phyloP scores from a whole-genome alignment of 73 alveolate genomes.

The Symbiodinium pilosum region DNA sequence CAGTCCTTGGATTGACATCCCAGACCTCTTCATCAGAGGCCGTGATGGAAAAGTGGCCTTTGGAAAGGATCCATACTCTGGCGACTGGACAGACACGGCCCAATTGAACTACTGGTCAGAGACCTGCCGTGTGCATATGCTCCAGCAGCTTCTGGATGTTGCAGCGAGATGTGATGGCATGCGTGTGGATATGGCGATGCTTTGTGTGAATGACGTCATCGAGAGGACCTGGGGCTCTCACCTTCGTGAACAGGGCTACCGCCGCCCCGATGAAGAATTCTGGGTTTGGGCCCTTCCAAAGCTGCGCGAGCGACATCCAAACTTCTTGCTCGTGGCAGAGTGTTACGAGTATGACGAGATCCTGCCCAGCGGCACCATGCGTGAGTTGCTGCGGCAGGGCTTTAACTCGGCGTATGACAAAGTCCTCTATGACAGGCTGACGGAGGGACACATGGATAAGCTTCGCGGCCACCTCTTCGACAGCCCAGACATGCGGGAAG shows the following conservation, averaged over 20 bases:
- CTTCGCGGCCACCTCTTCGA: slow-evolving; percentile 60
- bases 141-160: slow-evolving; percentile 46
- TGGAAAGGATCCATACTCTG: slow-evolving; percentile 94
- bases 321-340: slow-evolving; percentile 69
- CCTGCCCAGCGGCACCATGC: slow-evolving; percentile 82
- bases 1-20: slow-evolving; percentile 72
- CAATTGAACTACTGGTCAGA: slow-evolving; percentile 90
- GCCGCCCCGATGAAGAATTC: slow-evolving; percentile 61
- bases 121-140: slow-evolving; percentile 90
- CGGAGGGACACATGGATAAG: slow-evolving; percentile 94
- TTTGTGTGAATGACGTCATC: too few species aligned
- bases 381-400: slow-evolving; percentile 77
- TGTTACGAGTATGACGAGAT: slow-evolving; percentile 92
- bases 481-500: slow-evolving; percentile 55
- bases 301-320: slow-evolving; percentile 69
- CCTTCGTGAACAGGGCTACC: slow-evolving; percentile 88
- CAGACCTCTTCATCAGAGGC: slow-evolving; percentile 51
- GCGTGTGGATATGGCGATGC: slow-evolving; percentile 27
- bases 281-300: slow-evolving; percentile 73
- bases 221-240: slow-evolving; percentile 71
- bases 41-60: slow-evolving; percentile 45
- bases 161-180: slow-evolving; percentile 84
- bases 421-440: slow-evolving; percentile 86
- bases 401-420: slow-evolving; percentile 88
- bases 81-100: slow-evolving; percentile 95